Base-by-base conservation (phyloP, 106 monocot genomes). In the Platanthera zijinensis region DNA sequence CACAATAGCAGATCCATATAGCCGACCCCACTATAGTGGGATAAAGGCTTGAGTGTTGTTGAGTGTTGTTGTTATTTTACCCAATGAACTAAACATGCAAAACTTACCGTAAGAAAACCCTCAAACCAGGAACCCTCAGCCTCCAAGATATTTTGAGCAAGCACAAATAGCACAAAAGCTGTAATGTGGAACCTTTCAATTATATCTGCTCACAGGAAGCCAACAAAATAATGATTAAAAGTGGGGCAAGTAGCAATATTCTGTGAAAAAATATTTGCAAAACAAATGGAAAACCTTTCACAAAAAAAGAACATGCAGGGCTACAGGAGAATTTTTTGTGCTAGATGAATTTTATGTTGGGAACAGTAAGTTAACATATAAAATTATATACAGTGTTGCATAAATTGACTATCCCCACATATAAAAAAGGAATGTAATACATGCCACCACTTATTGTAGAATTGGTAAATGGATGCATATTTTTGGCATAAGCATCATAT, bases 91-190 rank as follows among this genome's bases (percentile, higher is more conserved):
- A 30, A 78, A 10, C 5, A 66, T 66, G 66, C 8, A 7, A 21
- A 59, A 84, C 76, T 84, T 92, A 92, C 91, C 69, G 50, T 77
- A 67, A 89, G 72, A 84, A 92, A 92, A 80, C 74, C 86, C 66
- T 78, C 78, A 83, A 89, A 89, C 91, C 91, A 92, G 69, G 84
- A 83, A 64, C 88, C 91, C 73, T 92, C 91, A 51, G 91, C 88
- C 83, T 92, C 91, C 82, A 92, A 81, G 63, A 92, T 84, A 89
- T 92, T 92, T 74, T 92, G 91, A 79, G 91, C 86, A 50, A 92
- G 80, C 61, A 92, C 91, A 92, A 92, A 92, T 71, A 92, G 39
- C 25, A 92, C 67, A 84, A 89, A 92, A 47, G 88, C 86, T 18
- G 84, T 86, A 62, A 92, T 92, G 59, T 92, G 88, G 78, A 92